Conservation (phyloP, 2,329 filamentous ascomycete genomes). For the Fusarium setosum region DNA sequence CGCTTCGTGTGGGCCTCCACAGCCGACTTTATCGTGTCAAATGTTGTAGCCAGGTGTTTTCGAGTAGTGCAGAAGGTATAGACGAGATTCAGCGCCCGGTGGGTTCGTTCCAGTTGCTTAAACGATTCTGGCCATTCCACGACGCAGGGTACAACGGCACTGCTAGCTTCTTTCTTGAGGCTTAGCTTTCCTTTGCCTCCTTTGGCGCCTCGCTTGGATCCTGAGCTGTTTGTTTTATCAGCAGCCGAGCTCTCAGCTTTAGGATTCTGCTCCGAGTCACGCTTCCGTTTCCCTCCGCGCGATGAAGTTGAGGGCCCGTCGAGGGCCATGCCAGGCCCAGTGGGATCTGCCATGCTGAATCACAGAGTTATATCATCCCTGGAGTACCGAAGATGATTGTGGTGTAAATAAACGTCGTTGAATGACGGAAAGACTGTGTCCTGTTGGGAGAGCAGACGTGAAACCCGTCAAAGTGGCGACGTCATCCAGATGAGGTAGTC, state of each 20-base stretch:
- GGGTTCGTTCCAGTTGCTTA: conserved; percentile 77
- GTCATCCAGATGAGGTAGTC: conserved; percentile 35
- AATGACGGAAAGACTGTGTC: not conserved
- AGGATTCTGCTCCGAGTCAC: conserved; percentile 15
- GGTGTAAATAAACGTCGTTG: not conserved
- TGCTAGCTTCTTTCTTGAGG: conserved; percentile 35
- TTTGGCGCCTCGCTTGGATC: conserved; percentile 9
- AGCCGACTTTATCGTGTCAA: conserved; percentile 85
- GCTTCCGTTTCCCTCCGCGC: conserved; percentile 38
- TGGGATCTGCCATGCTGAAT: conserved; percentile 8
- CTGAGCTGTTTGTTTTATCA: conserved; percentile 8
- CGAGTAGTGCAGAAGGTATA: conserved; percentile 95
- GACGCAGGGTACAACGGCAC: conserved; percentile 41
- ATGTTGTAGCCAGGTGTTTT: conserved; percentile 91
- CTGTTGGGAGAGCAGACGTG: not conserved
- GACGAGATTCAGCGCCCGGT: conserved; percentile 89
- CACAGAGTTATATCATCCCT: conserved; percentile 10
- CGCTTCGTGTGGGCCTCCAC: conserved; percentile 86
- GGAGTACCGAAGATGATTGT: not conserved
- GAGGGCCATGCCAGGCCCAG: not conserved
- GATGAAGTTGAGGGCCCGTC: not conserved
- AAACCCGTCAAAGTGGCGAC: conserved; percentile 26
- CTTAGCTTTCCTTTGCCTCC: conserved; percentile 15
- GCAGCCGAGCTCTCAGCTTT: conserved; percentile 13
- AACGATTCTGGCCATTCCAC: conserved; percentile 80